Percentiles rank a stretch among this genome's conserved stretches.
Evolutionary conservation across 2,329 filamentous ascomycete genomes (phyloP).

Genomic region (Ceratocystis colombiana): DNA sequence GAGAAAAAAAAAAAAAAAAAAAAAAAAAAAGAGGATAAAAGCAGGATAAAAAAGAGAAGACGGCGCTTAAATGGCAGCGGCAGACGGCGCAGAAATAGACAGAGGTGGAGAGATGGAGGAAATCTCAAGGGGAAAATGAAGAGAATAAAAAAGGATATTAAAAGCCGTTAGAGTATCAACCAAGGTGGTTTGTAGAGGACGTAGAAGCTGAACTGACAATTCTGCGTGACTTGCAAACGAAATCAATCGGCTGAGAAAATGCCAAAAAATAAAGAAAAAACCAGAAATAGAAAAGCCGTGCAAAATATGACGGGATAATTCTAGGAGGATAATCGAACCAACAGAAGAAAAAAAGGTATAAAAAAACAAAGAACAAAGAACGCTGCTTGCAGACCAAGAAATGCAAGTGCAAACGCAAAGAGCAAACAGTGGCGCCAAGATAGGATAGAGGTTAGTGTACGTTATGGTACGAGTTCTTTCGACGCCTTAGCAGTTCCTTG

Average conservation of each 20-base stretch:
- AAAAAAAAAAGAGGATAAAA: not conserved
- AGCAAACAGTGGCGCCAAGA: not conserved
- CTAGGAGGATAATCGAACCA: not conserved
- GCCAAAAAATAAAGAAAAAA: not conserved
- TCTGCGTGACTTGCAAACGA: slow-evolving; percentile 1
- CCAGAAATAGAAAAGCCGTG: not conserved
- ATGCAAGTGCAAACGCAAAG: not conserved
- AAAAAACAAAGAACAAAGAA: not conserved
- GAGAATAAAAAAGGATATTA: not conserved
- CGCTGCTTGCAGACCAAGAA: not conserved
- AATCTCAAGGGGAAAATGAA: not conserved
- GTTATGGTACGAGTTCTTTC: not conserved
- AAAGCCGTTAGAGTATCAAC: not conserved
- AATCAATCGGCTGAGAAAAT: not conserved
- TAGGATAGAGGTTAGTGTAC: not conserved
- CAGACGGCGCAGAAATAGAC: not conserved
- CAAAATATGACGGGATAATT: not conserved
- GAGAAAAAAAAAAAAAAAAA: no score
- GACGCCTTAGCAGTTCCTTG: not conserved
- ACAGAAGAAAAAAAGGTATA: not conserved
- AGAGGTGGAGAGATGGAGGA: not conserved
- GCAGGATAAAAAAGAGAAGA: not conserved
- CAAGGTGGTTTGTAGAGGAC: not conserved
- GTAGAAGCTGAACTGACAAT: not conserved
- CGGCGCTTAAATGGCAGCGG: not conserved